phyloP scores from a whole-genome alignment of 352 stramenopile species.

The Phytophthora boehmeriae region DNA sequence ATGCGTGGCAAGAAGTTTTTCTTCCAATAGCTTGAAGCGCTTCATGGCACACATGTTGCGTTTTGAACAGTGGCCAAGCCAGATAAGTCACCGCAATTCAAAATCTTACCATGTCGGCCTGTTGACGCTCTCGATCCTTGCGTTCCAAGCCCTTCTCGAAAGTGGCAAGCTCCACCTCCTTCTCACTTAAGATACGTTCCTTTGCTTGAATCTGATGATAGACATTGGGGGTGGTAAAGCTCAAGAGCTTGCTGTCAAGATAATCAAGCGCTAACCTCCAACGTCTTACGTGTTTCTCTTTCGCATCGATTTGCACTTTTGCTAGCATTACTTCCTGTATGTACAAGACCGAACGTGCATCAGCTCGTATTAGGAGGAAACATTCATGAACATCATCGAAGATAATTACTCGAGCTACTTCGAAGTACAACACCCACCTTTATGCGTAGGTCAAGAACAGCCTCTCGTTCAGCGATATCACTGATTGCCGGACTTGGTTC shows the following conservation, averaged over 20 bases:
- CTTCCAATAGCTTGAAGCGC: conserved; percentile 6
- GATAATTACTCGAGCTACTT: no score
- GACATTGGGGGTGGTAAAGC: no score
- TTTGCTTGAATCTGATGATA: conserved; percentile 37
- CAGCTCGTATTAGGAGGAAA: no score
- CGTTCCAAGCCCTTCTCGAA: conserved; percentile 28
- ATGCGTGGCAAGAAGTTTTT: not conserved
- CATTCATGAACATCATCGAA: no score
- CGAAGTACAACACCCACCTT: conserved; percentile 32
- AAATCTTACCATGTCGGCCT: conserved; percentile 1
- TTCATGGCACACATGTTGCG: conserved; percentile 1
- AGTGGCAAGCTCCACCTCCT: conserved; percentile 36
- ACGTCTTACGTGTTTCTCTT: conserved; percentile 40
- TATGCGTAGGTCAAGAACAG: conserved; percentile 32
- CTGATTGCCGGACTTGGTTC: conserved; percentile 5
- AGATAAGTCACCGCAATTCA: not conserved
- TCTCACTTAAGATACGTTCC: conserved; percentile 53
- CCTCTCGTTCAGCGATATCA: conserved; percentile 27
- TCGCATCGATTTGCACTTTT: conserved; percentile 22
- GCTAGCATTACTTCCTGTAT: conserved; percentile 27
- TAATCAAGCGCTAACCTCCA: not conserved
- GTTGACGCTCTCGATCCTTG: conserved; percentile 6
- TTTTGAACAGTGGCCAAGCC: no score
- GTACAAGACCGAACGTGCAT: not conserved
- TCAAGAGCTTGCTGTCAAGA: no score